These are phyloP conservation scores for Solanum gracilifrons DNA, from an alignment of 257 asterid species.

Conservation along the genomic window DNA sequence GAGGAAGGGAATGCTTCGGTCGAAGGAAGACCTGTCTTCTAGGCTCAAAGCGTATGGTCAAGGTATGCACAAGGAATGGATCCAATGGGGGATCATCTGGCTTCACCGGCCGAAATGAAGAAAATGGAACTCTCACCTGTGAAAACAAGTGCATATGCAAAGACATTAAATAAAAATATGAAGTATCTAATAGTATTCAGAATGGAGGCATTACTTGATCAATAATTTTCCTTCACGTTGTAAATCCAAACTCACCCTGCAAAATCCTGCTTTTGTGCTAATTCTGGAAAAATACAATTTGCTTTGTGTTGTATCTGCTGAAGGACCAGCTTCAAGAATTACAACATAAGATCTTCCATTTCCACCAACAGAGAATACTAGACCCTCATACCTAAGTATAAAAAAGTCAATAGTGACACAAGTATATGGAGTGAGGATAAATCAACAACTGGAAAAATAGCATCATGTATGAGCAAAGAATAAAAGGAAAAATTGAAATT, in stretches of 20 bases:
- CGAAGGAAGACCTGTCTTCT: conserved; percentile 68
- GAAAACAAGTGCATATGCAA: neutral
- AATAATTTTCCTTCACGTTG: neutral
- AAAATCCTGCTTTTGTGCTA: conserved; percentile 88
- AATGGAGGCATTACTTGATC: neutral
- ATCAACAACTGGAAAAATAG: neutral
- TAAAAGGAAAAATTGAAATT: neutral
- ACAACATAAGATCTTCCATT: conserved; percentile 87
- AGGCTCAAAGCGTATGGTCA: conserved; percentile 91
- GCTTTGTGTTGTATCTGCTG: conserved; percentile 64
- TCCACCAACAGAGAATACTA: conserved; percentile 89
- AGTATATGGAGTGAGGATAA: neutral
- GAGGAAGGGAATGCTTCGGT: neutral
- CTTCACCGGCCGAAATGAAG: conserved; percentile 75
- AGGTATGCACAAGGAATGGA: conserved; percentile 90
- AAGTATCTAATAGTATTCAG: neutral
- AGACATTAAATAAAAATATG: neutral
- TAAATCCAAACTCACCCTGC: conserved; percentile 58
- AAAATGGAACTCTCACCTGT: conserved; percentile 95
- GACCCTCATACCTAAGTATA: conserved; percentile 73
- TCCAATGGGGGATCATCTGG: conserved; percentile 92
- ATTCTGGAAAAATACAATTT: conserved; percentile 76
- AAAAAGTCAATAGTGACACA: neutral
- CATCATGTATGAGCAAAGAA: neutral
- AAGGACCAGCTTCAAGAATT: conserved; percentile 90